Percentiles rank a stretch among this genome's conserved stretches.
Conservation (phyloP, 257 asterid species). For the Gentiana dahurica region DNA sequence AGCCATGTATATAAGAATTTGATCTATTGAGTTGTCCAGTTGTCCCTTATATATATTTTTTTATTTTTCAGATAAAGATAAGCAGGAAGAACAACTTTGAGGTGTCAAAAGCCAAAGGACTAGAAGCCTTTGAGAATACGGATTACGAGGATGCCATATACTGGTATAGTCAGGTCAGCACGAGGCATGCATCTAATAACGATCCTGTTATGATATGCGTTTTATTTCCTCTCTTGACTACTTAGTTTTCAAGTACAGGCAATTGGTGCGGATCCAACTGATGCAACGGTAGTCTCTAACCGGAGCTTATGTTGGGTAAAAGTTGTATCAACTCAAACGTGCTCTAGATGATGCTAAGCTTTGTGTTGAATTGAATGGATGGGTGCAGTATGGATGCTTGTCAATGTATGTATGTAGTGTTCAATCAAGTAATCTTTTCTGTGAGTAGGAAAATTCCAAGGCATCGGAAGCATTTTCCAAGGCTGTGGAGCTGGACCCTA, state of each 20-base stretch:
- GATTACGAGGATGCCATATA: no score
- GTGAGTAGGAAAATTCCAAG: slow-evolving; percentile 2
- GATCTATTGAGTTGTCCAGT: no score
- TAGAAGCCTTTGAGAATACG: no score
- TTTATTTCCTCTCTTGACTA: no score
- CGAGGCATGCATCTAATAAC: no score
- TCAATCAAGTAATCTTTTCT: not conserved
- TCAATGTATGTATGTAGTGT: not conserved
- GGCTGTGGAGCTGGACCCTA: slow-evolving; percentile 17
- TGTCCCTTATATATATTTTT: no score
- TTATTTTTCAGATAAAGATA: no score
- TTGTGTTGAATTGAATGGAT: slow-evolving; percentile 5
- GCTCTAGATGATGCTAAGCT: slow-evolving; percentile 4
- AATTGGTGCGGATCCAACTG: slow-evolving; percentile 4
- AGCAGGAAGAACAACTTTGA: no score
- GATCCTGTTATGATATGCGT: no score
- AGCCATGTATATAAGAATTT: no score
- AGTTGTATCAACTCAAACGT: not conserved
- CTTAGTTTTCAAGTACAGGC: slow-evolving; percentile 3
- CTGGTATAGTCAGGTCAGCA: no score
- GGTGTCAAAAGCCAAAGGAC: no score
- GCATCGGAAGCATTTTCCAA: slow-evolving; percentile 15
- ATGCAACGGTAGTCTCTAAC: slow-evolving; percentile 7
- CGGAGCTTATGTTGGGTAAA: slow-evolving; percentile 6
- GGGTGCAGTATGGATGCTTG: slow-evolving; percentile 8